These are phyloP conservation scores for Dioscorea alata DNA, from an alignment of 106 monocot species.

Conservation along the genomic window DNA sequence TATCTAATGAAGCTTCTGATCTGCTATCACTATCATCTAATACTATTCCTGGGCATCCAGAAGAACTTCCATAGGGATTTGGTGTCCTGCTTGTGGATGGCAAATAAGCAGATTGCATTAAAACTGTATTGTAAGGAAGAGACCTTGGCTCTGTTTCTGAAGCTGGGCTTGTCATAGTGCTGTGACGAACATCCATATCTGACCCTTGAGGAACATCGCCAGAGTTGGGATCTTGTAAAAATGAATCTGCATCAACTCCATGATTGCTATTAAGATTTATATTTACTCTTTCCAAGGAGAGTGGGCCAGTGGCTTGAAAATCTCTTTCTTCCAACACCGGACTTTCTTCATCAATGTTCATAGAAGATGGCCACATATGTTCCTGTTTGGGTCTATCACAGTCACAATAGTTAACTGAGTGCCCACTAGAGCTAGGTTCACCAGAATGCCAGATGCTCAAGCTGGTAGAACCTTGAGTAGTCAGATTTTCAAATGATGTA, in stretches of 20 bases:
- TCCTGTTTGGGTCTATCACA: conserved; percentile 27
- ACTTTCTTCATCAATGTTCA: conserved; percentile 7
- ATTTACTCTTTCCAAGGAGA: conserved; percentile 24
- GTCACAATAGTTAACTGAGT: conserved; percentile 9
- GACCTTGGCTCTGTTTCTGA: conserved; percentile 16
- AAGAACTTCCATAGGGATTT: conserved; percentile 19
- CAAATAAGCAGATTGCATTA: conserved; percentile 9
- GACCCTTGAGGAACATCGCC: conserved; percentile 10
- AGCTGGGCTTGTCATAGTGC: conserved; percentile 2
- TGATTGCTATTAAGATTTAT: conserved; percentile 39
- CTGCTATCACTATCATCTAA: conserved; percentile 34
- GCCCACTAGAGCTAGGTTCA: conserved; percentile 23
- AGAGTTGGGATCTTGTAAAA: conserved; percentile 12
- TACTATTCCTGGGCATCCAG: conserved; percentile 12
- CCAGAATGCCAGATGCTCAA: conserved; percentile 28
- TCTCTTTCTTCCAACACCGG: conserved; percentile 24
- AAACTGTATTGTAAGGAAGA: conserved; percentile 23
- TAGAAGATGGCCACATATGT: conserved; percentile 19
- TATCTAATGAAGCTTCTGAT: conserved; percentile 46
- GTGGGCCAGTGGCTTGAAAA: conserved; percentile 18
- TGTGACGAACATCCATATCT: conserved; percentile 7
- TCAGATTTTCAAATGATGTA: conserved; percentile 7
- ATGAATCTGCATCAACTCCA: conserved; percentile 19
- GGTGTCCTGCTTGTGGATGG: conserved; percentile 21
- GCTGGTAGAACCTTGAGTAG: conserved; percentile 8